Base-by-base conservation (phyloP, 2,329 filamentous ascomycete genomes). In the Ilyonectria destructans region DNA sequence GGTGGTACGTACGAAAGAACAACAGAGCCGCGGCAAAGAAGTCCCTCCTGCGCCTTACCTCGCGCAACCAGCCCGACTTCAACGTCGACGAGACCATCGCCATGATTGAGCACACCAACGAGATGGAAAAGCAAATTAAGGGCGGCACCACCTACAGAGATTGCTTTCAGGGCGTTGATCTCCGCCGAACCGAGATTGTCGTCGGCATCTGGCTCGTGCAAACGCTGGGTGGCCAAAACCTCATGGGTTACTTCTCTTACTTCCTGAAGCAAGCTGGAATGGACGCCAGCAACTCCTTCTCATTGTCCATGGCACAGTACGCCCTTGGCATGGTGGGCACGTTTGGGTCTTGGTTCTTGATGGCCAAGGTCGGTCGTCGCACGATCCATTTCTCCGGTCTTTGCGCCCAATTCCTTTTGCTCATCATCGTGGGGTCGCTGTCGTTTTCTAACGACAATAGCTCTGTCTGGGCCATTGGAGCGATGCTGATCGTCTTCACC, bases 41-140 rank as follows among this genome's bases (percentile, higher is more conserved):
- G 17, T 81, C 84, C 2, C 75, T 87, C 0, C 67, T 82, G 29
- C 79, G 84, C 17, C 79, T 87, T 2, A 84, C 83, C 0, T 82
- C 79, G 5, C 74, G 71, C 35, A 78, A 80, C 66, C 77, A 82
- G 63, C 74, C 80, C 23, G 70, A 72, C 31, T 85, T 86, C 70
- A 83, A 86, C 68, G 76, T 78, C 4, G 83, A 87, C 65, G 81
- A 85, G 67, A 83, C 83, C 0, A 77, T 90, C 12, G 84, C 86
- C 17, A 83, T 89, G 84, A 88, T 89, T 73, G 81, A 84, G 40
- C 83, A 88, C 69, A 89, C 87, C 7, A 85, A 88, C 68, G 82
- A 85, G 74, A 75, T 85, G 63, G 86, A 88, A 71, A 83, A 83
- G 71, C 71, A 78, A 23, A 68, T 82, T 51, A 82, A 82, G 8